These are phyloP conservation scores for Phyllosticta citrichinensis DNA, from an alignment of 2,329 filamentous ascomycete genomes.

Conservation along the genomic window DNA sequence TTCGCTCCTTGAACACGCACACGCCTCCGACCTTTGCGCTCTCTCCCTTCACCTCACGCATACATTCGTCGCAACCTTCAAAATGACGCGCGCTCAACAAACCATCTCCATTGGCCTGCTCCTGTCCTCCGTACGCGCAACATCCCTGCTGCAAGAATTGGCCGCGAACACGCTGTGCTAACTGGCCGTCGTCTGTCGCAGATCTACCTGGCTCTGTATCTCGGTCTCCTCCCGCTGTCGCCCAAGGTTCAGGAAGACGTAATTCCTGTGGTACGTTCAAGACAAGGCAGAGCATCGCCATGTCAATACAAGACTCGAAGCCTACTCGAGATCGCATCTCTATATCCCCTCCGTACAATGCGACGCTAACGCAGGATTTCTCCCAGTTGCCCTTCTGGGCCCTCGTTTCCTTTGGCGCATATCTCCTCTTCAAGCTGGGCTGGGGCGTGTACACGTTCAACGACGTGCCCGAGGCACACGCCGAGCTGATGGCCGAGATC, in stretches of 20 bases:
- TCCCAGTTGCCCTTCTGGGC: constrained; percentile 82
- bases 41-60: neutral
- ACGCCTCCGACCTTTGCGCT: neutral
- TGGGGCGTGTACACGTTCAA: constrained; percentile 93
- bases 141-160: constrained; percentile 7
- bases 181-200: constrained; percentile 30
- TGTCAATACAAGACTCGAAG: neutral
- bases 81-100: constrained; percentile 90
- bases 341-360: neutral
- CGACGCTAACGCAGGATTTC: neutral
- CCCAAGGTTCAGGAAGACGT: constrained; percentile 70
- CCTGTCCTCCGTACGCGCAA: constrained; percentile 65
- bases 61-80: neutral
- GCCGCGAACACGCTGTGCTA: neutral
- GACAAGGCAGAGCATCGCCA: neutral
- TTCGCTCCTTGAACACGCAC: constrained; percentile 2
- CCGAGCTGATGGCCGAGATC: constrained; percentile 80
- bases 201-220: constrained; percentile 82
- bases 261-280: constrained; percentile 73
- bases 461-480: constrained; percentile 83
- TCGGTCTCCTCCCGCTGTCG: constrained; percentile 74
- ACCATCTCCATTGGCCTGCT: constrained; percentile 81
- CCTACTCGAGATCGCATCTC: neutral
- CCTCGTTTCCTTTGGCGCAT: constrained; percentile 81
- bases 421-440: constrained; percentile 84